Base-by-base conservation (phyloP, 306 rosid species). In the Sophora flavescens region DNA sequence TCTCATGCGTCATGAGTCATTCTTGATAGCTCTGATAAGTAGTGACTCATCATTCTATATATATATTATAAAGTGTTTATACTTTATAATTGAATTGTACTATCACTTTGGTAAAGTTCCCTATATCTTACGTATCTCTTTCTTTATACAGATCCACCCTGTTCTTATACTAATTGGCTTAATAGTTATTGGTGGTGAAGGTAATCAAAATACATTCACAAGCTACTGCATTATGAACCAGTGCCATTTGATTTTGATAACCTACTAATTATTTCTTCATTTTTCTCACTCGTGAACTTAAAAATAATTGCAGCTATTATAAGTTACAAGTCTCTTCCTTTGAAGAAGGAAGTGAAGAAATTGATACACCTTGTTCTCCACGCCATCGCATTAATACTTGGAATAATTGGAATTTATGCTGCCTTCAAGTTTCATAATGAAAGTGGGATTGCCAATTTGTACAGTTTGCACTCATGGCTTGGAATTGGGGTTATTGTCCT, bases 381-480 rank as follows among this genome's bases (percentile, higher is more conserved):
- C 47, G 93, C 89, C 3, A 70, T 83, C 0, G 98, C 98, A 12
- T 72, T 95, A 15, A 11, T 6, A 32, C 88, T 92, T 13, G 99
- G 99, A 16, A 89, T 91, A 28, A 3, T 92, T 22, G 99, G 97
- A 18, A 86, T 88, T 10, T 68, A 11, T 36, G 74, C 91, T 51
- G 97, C 92, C 0, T 95, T 95, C 89, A 90, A 92, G 76, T 81
- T 12, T 86, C 98, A 92, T 35, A 87, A 92, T 30, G 98, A 92
- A 54, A 76, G 87, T 62, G 82, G 85, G 26, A 82, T 95, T 77
- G 91, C 87, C 74, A 92, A 95, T 88, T 86, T 95, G 28, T 95
- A 95, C 86, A 95, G 97, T 85, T 74, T 90, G 74, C 97, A 95
- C 72, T 92, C 98, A 56, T 90, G 98, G 98, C 76, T 95, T 53